Percentiles rank a stretch among this genome's conserved stretches.
phyloP scores from a whole-genome alignment of 768 basidiomycete genomes.

The Hygrocybe punicea region DNA sequence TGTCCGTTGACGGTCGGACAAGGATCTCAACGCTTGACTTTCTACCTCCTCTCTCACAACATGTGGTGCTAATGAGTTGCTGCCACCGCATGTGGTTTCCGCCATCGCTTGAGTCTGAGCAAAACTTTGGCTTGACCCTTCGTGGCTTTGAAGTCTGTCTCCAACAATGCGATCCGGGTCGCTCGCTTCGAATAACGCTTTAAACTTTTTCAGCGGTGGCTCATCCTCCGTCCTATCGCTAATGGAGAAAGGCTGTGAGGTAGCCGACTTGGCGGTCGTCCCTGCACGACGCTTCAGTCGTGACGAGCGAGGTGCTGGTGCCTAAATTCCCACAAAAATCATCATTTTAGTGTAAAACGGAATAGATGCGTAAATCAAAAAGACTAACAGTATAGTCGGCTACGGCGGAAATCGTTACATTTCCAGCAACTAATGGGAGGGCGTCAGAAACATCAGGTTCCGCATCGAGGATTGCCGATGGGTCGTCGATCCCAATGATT shows the following conservation, averaged over 20 bases:
- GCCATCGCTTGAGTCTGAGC: constrained; percentile 39
- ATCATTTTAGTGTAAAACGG: background rate
- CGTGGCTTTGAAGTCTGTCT: constrained; percentile 19
- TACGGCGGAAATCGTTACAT: constrained; percentile 2
- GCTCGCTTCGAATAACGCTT: constrained; percentile 64
- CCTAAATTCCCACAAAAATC: constrained; percentile 24
- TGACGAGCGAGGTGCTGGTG: constrained; percentile 40
- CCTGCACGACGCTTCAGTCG: constrained; percentile 57
- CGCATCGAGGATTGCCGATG: constrained; percentile 37
- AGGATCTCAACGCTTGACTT: constrained; percentile 17
- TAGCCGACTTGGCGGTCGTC: constrained; percentile 20
- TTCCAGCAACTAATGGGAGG: constrained; percentile 16
- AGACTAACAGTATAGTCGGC: constrained; percentile 22
- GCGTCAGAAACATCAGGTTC: constrained; percentile 23
- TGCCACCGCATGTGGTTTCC: too few species aligned
- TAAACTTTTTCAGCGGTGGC: constrained; percentile 67
- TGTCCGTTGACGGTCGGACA: constrained; percentile 19
- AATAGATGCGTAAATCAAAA: background rate
- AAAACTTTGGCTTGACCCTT: constrained; percentile 4
- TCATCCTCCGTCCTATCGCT: constrained; percentile 32
- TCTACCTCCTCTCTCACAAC: constrained; percentile 47
- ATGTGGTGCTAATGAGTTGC: background rate
- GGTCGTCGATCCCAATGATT: constrained; percentile 46
- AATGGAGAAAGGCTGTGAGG: constrained; percentile 22
- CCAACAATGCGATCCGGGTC: constrained; percentile 45